Base-by-base conservation (phyloP, 2,329 filamentous ascomycete species). In the Colletotrichum tamarilloi region DNA sequence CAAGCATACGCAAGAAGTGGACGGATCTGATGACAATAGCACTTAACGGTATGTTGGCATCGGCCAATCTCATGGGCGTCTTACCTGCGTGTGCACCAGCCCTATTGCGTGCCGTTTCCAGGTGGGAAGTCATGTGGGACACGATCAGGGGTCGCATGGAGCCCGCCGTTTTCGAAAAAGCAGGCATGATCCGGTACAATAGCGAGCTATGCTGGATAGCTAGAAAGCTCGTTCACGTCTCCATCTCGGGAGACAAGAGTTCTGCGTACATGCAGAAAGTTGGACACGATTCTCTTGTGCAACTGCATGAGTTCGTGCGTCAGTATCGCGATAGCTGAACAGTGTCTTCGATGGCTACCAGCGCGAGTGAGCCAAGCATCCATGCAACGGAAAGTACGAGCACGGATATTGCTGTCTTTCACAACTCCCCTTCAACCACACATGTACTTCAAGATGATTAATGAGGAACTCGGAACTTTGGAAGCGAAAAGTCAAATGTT, bases 121-220 rank as follows among this genome's bases (percentile, higher is more conserved):
- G 77, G 8, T 78, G 77, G 77, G 76, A 77, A 52, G 32, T 60
- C 28, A 74, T 78, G 30, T 78, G 77, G 76, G 73, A 67, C 1
- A 55, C 60, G 11, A 46, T 67, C 1, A 62, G 58, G 4, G 11
- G 35, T 24, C 38, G 52, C 1, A 38, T 74, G 14, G 70, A 63
- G 14, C 53, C 63, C 1, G 55, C 35, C 1, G n/a, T 28, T 1
- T 57, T 74, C 2, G 60, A 70, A n/a, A 64, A 57, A 26, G 52
- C 52, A 6, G 68, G 67, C 2, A 60, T 75, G 32, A 63, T 69
- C 12, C 49, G 62, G 32, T 65, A 76, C 52, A 72, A 70, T n/a
- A 60, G 35, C n/a, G 72, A 77, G 46, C 59, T 75, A 4, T 75
- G 68, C 56, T 73, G 62, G 62, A 69, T 49, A 19, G 62, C 67